Evolutionary conservation across 2,329 filamentous ascomycete genomes (phyloP), one percentile per base, ranked within the genome.

Genomic region (Aureobasidium sp.): DNA sequence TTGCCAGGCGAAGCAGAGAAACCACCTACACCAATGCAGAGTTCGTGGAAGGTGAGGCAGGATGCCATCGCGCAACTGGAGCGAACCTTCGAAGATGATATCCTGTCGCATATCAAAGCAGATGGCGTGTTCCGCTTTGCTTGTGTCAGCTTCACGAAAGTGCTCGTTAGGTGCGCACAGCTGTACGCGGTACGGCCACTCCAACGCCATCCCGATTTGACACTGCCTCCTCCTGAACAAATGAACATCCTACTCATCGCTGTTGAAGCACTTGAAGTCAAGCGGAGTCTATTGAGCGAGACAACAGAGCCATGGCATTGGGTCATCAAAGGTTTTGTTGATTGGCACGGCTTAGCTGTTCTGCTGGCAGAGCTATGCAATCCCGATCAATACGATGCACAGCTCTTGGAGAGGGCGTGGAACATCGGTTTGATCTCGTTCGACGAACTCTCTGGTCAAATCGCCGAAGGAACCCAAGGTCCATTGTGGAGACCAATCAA

Each of bases 241-340:
- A 4, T 47, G 10, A 61, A 61, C 42, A 45, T 61, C 11, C 30
- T 61, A 16, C 59, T 61, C 15, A 21, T 54, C 27, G 59, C 59
- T 3, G 13, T 36, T 16, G 59, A 61, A 16, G 48, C 59, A 11
- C 41, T 61, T 21, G 59, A 61, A 27, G 42, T 61, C 32, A 61
- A 61, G n/a, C 47, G 48, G 1, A 16, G 21, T 7, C 36, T 61
- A 16, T 3, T 48, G 39, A 54, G 49, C 39, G 49, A 47, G 9
- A 39, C 16, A 2, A 61, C 59, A 7, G 42, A 61, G 41, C 50
- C 59, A n/a, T 61, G 50, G 49, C 59, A 61, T 25, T 61, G 59
- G 59, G 11, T 61, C 25, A 54, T 61, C 34, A 53, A 55, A n/a
- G 50, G 59, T 5, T 61, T 39, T 16, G 59, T 61, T 2, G 49